A percentile compares a stretch with the other conserved stretches of the same genome.
Conservation (phyloP, 2,329 filamentous ascomycete genomes). For the Whalleya microplaca region DNA sequence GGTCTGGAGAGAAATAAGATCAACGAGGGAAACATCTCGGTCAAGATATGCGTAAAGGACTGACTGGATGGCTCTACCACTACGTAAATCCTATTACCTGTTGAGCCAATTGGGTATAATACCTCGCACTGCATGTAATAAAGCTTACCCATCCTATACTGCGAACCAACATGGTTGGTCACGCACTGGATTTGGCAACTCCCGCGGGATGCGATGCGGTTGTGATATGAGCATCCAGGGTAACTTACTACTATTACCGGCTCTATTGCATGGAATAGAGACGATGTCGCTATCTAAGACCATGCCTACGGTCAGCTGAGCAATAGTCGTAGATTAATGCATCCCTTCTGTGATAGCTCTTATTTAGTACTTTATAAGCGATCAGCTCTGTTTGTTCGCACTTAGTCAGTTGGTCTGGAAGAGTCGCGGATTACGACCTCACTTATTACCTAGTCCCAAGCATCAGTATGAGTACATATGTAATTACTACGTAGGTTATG, state of each 20-base stretch:
- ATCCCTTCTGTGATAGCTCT: constrained; percentile 12
- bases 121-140: constrained; percentile 11
- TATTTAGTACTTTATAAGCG: not conserved
- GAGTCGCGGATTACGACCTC: too few relatives aligned
- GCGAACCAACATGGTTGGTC: constrained; percentile 3
- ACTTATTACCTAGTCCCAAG: too few relatives aligned
- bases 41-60: too few relatives aligned
- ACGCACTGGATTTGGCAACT: constrained; percentile 16
- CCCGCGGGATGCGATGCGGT: constrained; percentile 6
- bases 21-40: constrained; percentile 1
- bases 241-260: constrained; percentile 9
- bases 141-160: not conserved
- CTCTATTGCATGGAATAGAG: constrained; percentile 12
- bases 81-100: not conserved
- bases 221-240: constrained; percentile 11
- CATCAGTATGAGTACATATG: too few relatives aligned
- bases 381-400: not conserved
- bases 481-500: too few relatives aligned
- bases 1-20: too few relatives aligned
- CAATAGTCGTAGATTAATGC: constrained; percentile 16
- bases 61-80: constrained; percentile 9
- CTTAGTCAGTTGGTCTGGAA: not conserved
- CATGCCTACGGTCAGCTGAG: constrained; percentile 15
- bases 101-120: too few relatives aligned
- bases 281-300: constrained; percentile 8